These are phyloP conservation scores for Diaporthe citri DNA, from an alignment of 2,329 filamentous ascomycete genomes.

Conservation along the genomic window DNA sequence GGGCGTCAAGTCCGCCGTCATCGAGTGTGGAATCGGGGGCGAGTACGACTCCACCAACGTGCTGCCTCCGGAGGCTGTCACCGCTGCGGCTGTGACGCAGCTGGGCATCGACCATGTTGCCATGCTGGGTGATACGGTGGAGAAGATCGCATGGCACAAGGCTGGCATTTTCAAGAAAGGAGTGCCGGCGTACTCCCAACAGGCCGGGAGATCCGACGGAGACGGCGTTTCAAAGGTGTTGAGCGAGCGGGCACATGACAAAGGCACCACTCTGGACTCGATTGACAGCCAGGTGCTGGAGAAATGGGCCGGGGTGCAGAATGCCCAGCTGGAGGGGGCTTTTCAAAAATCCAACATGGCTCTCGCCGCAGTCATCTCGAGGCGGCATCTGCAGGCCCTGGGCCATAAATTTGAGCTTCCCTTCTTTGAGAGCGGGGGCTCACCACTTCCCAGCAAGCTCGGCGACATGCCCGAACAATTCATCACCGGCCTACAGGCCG, in stretches of 20 bases:
- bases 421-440: constrained; percentile 63
- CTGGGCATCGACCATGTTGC: constrained; percentile 88
- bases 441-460: constrained; percentile 42
- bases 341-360: constrained; percentile 73
- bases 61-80: constrained; percentile 71
- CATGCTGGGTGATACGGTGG: constrained; percentile 83
- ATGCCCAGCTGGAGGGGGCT: constrained; percentile 58
- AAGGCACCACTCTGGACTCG: constrained; percentile 56
- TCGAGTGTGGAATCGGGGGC: constrained; percentile 95
- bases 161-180: constrained; percentile 84
- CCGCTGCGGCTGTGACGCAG: constrained; percentile 80
- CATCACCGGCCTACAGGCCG: constrained; percentile 72
- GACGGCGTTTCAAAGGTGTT: constrained; percentile 46
- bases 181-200: constrained; percentile 69
- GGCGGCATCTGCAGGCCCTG: constrained; percentile 57
- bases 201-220: constrained; percentile 57
- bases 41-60: constrained; percentile 95
- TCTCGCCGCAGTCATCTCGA: constrained; percentile 58
- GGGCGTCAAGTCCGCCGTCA: constrained; percentile 81
- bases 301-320: constrained; percentile 50
- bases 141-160: constrained; percentile 92
- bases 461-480: constrained; percentile 65
- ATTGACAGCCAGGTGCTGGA: constrained; percentile 52
- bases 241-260: constrained; percentile 69
- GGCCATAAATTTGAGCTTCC: constrained; percentile 33